A percentile compares a stretch with the other conserved stretches of the same genome.
phyloP scores from a whole-genome alignment of 139 green algal genomes.

The Trebouxia sp. region DNA sequence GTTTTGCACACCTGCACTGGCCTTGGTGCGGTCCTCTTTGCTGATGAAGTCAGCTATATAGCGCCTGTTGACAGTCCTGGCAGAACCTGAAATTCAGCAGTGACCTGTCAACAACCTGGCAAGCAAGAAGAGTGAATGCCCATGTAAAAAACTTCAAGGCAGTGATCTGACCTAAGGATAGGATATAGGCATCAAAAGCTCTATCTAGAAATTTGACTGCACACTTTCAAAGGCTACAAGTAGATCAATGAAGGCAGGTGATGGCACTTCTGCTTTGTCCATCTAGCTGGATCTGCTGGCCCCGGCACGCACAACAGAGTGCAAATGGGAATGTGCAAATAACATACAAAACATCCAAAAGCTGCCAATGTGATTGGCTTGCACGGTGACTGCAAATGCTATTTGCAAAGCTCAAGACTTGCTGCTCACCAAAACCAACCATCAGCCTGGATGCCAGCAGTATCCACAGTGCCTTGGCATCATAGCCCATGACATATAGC shows the following conservation, averaged over 20 bases:
- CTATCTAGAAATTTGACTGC: too few relatives aligned
- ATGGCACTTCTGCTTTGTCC: neutral
- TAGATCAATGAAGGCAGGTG: neutral
- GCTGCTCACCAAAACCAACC: slow-evolving; percentile 45
- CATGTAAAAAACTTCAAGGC: too few relatives aligned
- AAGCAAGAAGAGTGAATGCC: neutral
- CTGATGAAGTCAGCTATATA: slow-evolving; percentile 61
- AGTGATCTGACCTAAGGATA: too few relatives aligned
- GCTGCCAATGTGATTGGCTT: neutral
- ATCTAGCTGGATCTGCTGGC: neutral
- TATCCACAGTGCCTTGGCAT: slow-evolving; percentile 36
- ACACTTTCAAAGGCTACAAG: neutral
- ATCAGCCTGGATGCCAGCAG: slow-evolving; percentile 50
- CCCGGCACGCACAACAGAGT: neutral
- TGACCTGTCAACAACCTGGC: neutral
- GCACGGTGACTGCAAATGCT: neutral
- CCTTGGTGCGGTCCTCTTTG: slow-evolving; percentile 39
- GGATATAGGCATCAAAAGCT: too few relatives aligned
- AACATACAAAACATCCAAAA: neutral
- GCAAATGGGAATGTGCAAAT: neutral
- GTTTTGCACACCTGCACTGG: slow-evolving; percentile 39
- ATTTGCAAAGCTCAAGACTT: too few relatives aligned
- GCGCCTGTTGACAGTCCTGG: slow-evolving; percentile 49
- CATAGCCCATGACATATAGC: slow-evolving; percentile 42
- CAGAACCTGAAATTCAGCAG: slow-evolving; percentile 34